Evolutionary conservation across 768 basidiomycete species (phyloP), one percentile per base, ranked within the genome.

Genomic region (Trametes maxima): DNA sequence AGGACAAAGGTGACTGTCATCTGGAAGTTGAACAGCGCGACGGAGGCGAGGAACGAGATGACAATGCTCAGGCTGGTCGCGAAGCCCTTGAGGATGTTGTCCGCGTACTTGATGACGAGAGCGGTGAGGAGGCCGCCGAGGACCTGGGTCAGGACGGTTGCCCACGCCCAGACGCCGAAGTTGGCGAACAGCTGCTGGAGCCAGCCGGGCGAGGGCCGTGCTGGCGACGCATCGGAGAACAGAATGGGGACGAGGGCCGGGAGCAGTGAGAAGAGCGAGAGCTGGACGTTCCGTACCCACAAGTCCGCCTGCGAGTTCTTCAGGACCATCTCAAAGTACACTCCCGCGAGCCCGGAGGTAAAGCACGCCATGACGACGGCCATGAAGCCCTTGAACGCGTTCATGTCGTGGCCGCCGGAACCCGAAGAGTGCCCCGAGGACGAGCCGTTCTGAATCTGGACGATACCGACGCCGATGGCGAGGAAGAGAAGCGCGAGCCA

Each of bases 301-400:
- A 98, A 81, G 75, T 97, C 94, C 3, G 88, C 82, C 67, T 87
- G 87, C 2, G 92, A 90, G 67, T 89, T 88, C 78, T 96, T 98
- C 65, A 95, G 79, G 37, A 95, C 94, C 90, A 96, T 95, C 77
- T 98, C 96, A 67, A 98, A 98, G 77, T 98, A 98, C 25, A 98
- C 95, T 6, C 95, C 95, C 0, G 95, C 95, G 46, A 98, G 85
- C 24, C 96, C 96, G 0, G 94, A 96, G 0, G 95, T 97, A 72
- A 96, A 86, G 78, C 96, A 98, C 0, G 96, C 95, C 14, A 88
- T 85, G 7, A 85, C 81, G 53, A 98, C 95, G 1, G 96, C 96
- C 49, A 90, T 70, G 75, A 98, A 95, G 0, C 96, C 96, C 63
- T 86, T 93, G 62, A 89, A 72, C 10, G 88, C 85, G 63, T 87